Evolutionary conservation across 345 rosid genomes (phyloP), one percentile per base, ranked within the genome.

Genomic region (Firmiana major): DNA sequence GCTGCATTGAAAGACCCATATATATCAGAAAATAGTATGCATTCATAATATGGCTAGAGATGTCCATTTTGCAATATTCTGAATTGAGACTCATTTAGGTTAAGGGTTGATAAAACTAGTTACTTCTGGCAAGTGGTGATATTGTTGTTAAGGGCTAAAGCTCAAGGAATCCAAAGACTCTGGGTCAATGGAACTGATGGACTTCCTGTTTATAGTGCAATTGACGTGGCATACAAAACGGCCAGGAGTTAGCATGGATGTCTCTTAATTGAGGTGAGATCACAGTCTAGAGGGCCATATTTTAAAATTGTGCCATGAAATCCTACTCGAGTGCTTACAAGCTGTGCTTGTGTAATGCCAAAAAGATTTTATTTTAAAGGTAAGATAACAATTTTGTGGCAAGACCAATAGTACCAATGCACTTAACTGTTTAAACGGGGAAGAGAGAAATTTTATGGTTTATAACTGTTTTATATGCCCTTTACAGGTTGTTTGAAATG

Each of bases 141-240:
- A 80, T 88, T 48, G 94, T 86, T 16, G 92, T 89, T 9, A 90
- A 81, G 81, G 93, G 94, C 34, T 88, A n/a, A 82, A 82, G 94
- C 87, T 15, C 90, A 92, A 38, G 93, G 94, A 3, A 85, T 88
- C 57, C 80, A 87, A 87, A 87, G 94, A 88, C 85, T 92, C 22
- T 88, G 93, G 12, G 89, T 90, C 1, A 94, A 92, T 31, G 97
- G 94, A 36, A 92, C 90, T 12, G 94, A 89, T 65, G 89, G 91
- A 0, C 90, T 92, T 1, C 89, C 93, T 6, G 91, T 89, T 75
- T 92, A 88, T 31, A 86, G 77, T 4, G 91, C 91, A 3, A 83
- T 89, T 48, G 84, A 73, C 1, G 36, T 81, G 19, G 97, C 93
- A 57, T 86, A 94, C 40, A 86, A 87, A 53, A 88, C 83, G 81